Evolutionary conservation across 768 basidiomycete species (phyloP), one percentile per base, ranked within the genome.

Genomic region (Russula sp.): DNA sequence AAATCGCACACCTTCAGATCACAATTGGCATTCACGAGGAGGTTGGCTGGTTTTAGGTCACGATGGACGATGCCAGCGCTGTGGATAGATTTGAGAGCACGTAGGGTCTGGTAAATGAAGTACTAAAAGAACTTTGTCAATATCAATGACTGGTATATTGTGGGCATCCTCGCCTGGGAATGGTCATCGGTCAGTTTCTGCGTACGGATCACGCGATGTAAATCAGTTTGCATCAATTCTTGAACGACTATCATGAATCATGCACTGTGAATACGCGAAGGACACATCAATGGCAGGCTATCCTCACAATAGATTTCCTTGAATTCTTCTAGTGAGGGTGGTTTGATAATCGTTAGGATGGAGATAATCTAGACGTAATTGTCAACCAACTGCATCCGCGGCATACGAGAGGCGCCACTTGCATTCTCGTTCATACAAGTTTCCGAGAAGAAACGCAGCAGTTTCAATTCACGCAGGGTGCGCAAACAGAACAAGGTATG

Each of bases 161-260:
- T 64, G 30, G 67, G 53, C 26, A 60, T 52, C 61, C 73, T 69
- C 71, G 87, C 86, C 81, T 90, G 86, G 74, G 88, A 86, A 66
- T 95, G 94, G 75, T 96, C 94, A 71, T 96, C 93, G 22, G 90
- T 92, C 53, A 96, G 79, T 63, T 90, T 85, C 71, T 94, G 93
- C 1, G 92, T 94, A 54, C 92, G 83, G 73, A 95, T 94, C 66
- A 95, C 92, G 16, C 92, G 86, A 74, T 96, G 94, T 71, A 96
- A 76, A 72, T 93, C 92, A 20, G 90, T 94, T 73, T 94, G 90
- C 87, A 93, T 91, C 62, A 94, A 79, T 74, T 94, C 92, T 73
- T 92, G 90, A 66, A 92, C 85, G 71, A 89, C 87, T 89, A 71
- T 28, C 49, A 63, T 7, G 14, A 20, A 40, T 60, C 49, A 63